Conservation (phyloP, 192 early-diverging fungal species). For the Spinellus fusiger region DNA sequence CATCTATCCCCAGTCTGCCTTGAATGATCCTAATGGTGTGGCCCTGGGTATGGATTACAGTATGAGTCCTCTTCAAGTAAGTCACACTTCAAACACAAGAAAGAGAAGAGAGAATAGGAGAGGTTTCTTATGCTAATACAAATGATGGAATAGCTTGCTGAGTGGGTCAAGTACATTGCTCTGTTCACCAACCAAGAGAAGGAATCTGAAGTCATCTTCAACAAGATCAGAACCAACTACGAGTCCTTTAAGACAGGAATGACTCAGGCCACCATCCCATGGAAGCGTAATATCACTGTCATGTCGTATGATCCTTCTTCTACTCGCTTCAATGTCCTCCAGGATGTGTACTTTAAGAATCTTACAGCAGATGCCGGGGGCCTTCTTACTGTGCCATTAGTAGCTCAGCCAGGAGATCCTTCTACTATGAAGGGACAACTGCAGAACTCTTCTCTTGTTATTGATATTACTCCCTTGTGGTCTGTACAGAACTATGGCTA, state of each 20-base stretch:
- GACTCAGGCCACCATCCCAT: background rate
- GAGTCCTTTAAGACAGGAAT: slow-evolving; percentile 8
- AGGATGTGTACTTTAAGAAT: slow-evolving; percentile 26
- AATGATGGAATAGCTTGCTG: slow-evolving; percentile 11
- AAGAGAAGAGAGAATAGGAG: background rate
- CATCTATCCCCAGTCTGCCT: slow-evolving; percentile 9
- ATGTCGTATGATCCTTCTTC: slow-evolving; percentile 30
- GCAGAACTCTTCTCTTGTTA: slow-evolving; percentile 19
- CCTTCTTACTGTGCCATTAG: slow-evolving; percentile 4
- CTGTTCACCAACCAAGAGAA: slow-evolving; percentile 34
- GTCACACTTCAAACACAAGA: no score
- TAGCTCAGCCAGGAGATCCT: slow-evolving; percentile 12
- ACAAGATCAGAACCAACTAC: slow-evolving; percentile 27
- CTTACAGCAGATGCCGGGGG: slow-evolving; percentile 41
- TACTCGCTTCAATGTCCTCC: slow-evolving; percentile 19
- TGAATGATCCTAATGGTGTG: slow-evolving; percentile 18
- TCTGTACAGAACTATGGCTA: slow-evolving; percentile 1
- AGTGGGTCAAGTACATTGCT: slow-evolving; percentile 35
- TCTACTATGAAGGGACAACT: slow-evolving; percentile 16
- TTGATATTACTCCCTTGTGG: slow-evolving; percentile 20
- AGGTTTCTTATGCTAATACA: background rate
- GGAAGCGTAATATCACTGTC: slow-evolving; percentile 34
- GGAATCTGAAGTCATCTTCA: slow-evolving; percentile 18
- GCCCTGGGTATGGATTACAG: slow-evolving; percentile 15
- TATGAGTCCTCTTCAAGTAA: slow-evolving; percentile 14